These are phyloP conservation scores for Nemania diffusa DNA, from an alignment of 2,329 filamentous ascomycete genomes.

Conservation along the genomic window DNA sequence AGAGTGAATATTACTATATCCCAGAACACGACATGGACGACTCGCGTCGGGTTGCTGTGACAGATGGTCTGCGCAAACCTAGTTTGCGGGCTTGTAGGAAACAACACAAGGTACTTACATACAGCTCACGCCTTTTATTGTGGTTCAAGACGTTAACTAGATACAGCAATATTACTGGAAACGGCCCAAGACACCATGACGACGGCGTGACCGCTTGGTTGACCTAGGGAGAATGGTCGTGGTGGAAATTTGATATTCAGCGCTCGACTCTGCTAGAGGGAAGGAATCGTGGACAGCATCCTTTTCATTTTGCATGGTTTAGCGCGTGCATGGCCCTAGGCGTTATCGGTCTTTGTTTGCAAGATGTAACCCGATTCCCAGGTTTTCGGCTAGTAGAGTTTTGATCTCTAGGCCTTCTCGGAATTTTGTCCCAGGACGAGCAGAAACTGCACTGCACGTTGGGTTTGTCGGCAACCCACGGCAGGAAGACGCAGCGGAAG, in stretches of 20 bases:
- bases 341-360: constrained; percentile 30
- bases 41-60: constrained; percentile 81
- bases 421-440: neutral
- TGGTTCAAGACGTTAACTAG: constrained; percentile 39
- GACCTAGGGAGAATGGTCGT: neutral
- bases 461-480: neutral
- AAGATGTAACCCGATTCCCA: neutral
- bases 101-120: constrained; percentile 89
- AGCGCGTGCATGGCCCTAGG: constrained; percentile 38
- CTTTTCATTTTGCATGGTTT: constrained; percentile 32
- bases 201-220: constrained; percentile 5
- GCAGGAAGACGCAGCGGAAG: neutral
- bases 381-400: constrained; percentile 5
- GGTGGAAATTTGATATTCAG: neutral
- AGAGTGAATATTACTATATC: constrained; percentile 97
- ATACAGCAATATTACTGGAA: constrained; percentile 77
- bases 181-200: constrained; percentile 67
- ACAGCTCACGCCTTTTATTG: constrained; percentile 24
- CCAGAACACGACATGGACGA: constrained; percentile 86
- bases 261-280: constrained; percentile 6
- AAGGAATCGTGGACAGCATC: constrained; percentile 5
- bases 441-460: neutral
- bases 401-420: neutral
- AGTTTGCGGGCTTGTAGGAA: constrained; percentile 90
- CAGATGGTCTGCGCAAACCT: constrained; percentile 86